Evolutionary conservation across 352 stramenopile species (phyloP).

Genomic region (Globisporangium polare): DNA sequence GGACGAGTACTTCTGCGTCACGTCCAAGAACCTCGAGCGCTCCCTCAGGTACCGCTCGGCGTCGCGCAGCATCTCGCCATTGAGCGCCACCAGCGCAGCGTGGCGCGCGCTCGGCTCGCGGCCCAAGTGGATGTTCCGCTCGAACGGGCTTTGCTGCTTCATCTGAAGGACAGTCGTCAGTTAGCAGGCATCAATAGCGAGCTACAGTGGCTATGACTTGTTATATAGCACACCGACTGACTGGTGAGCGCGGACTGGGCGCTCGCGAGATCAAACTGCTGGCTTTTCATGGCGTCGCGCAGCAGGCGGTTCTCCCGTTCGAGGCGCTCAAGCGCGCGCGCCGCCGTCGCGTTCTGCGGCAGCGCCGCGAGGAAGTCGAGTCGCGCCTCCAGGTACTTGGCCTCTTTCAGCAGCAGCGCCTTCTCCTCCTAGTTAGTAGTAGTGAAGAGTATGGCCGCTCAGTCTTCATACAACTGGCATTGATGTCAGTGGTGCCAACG

Average conservation of each 20-base stretch:
- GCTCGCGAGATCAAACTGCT: conserved; percentile 15
- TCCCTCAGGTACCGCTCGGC: conserved; percentile 4
- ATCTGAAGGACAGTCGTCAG: background rate
- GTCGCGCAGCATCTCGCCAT: background rate
- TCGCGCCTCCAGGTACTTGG: conserved; percentile 11
- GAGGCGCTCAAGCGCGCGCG: conserved; percentile 2
- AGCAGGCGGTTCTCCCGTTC: conserved; percentile 14
- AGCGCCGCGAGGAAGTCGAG: conserved; percentile 12
- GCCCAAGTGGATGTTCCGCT: conserved; percentile 4
- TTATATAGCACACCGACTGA: conserved; percentile 8
- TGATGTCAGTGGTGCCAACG: background rate
- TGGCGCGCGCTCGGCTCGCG: background rate
- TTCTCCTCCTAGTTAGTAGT: conserved; percentile 14
- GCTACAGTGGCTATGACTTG: background rate
- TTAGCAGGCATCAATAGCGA: background rate
- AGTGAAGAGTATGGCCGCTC: background rate
- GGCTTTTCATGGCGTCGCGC: conserved; percentile 7
- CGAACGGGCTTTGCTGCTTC: background rate
- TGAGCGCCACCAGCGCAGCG: conserved; percentile 1
- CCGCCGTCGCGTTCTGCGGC: conserved; percentile 6
- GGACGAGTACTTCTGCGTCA: conserved; percentile 25
- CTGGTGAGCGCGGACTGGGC: conserved; percentile 21
- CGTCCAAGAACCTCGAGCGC: conserved; percentile 19
- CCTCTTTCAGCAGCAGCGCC: conserved; percentile 14
- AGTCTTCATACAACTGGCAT: background rate